These are phyloP conservation scores for Paecilomyces formosus DNA, from an alignment of 2,329 filamentous ascomycete species.

Conservation along the genomic window DNA sequence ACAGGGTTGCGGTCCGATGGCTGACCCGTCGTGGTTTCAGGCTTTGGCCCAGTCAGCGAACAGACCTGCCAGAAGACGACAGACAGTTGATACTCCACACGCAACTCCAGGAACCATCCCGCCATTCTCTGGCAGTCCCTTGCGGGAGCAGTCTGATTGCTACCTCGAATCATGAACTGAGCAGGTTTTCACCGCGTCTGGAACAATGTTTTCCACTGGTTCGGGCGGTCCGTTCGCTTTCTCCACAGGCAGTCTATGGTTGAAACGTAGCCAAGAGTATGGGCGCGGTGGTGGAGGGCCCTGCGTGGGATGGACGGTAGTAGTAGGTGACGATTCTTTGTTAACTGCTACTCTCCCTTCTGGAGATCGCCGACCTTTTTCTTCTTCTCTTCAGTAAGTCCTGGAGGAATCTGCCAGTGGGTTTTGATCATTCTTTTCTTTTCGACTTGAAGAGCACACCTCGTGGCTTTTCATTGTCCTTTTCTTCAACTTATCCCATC, in stretches of 20 bases:
- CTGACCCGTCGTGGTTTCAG: neutral
- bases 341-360: neutral
- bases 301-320: neutral
- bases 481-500: neutral
- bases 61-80: neutral
- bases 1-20: neutral
- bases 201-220: neutral
- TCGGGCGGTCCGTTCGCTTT: neutral
- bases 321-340: neutral
- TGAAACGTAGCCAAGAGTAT: neutral
- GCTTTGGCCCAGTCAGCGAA: neutral
- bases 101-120: neutral
- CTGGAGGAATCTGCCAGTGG: neutral
- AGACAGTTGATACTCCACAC: neutral
- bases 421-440: constrained; percentile 7
- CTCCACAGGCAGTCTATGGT: neutral
- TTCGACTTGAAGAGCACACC: constrained; percentile 1
- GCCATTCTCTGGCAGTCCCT: neutral
- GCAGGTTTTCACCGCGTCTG: neutral
- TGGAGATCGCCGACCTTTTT: neutral
- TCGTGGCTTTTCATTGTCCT: constrained; percentile 2
- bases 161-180: neutral
- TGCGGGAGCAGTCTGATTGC: neutral
- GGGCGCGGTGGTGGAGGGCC: neutral
- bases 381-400: neutral